Percentiles rank a stretch among this genome's conserved stretches.
phyloP scores from a whole-genome alignment of 1,139 yeast species.

The Nakaseomyces delphensis region DNA sequence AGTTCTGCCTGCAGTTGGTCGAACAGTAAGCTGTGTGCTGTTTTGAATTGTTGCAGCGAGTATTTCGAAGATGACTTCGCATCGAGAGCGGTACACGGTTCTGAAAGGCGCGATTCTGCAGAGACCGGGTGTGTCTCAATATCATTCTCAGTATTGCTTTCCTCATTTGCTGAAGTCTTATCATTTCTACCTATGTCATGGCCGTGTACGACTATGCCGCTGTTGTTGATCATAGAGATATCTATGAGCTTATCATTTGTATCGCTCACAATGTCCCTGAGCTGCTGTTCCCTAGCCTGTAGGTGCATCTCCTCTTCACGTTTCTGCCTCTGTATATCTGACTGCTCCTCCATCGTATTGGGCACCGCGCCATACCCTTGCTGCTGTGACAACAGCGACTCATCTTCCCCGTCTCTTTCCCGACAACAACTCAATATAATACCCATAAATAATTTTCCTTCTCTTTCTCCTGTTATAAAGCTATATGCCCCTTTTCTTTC shows the following conservation, averaged over 20 bases:
- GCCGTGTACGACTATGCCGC: conserved; percentile 29
- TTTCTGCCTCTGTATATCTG: conserved; percentile 2
- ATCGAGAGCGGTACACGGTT: background rate
- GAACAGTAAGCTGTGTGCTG: conserved; percentile 1
- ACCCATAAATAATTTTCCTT: conserved; percentile 11
- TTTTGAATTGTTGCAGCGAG: background rate
- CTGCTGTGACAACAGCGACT: conserved; percentile 27
- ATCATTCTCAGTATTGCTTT: background rate
- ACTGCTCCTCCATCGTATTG: conserved; percentile 13
- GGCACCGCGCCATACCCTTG: conserved; percentile 25
- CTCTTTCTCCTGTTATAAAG: too few species aligned
- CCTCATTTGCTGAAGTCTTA: background rate
- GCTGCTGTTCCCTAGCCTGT: conserved; percentile 30
- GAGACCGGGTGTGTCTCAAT: background rate
- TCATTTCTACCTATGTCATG: background rate
- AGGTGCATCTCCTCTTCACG: conserved; percentile 28
- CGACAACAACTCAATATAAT: conserved; percentile 11
- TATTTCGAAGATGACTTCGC: background rate
- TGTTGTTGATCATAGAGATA: conserved; percentile 31
- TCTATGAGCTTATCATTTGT: conserved; percentile 34
- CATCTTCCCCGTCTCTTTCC: conserved; percentile 17
- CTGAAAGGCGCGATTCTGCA: background rate
- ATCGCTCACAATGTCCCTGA: conserved; percentile 34
- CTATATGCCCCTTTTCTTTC: too few species aligned
- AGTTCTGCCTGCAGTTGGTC: conserved; percentile 4